A percentile compares a stretch with the other conserved stretches of the same genome.
Evolutionary conservation across 768 basidiomycete species (phyloP).

Genomic region (Amanita thiersii): DNA sequence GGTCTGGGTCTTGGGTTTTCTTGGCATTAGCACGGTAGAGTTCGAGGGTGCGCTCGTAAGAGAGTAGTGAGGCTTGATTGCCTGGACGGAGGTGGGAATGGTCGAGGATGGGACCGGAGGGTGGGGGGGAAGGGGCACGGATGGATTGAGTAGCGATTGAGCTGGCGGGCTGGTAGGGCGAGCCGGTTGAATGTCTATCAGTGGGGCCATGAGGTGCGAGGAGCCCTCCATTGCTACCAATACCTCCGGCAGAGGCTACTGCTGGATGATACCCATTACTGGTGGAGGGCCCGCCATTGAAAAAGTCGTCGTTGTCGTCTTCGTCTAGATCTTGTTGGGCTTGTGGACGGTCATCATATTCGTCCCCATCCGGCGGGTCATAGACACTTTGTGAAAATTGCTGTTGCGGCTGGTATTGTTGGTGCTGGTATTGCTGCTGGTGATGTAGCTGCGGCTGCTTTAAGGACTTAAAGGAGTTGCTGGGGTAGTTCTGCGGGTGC

Average conservation of each 20-base stretch:
- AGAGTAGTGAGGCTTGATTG: constrained; percentile 85
- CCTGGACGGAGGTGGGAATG: constrained; percentile 92
- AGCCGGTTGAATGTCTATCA: constrained; percentile 16
- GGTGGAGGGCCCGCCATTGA: constrained; percentile 24
- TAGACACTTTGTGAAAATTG: constrained; percentile 21
- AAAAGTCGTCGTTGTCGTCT: constrained; percentile 42
- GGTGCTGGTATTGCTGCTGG: constrained; percentile 9
- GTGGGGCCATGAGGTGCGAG: constrained; percentile 17
- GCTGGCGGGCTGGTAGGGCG: constrained; percentile 23
- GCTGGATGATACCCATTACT: constrained; percentile 20
- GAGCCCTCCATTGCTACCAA: background rate
- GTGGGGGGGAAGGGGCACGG: constrained; percentile 60
- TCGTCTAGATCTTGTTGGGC: constrained; percentile 23
- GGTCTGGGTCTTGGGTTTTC: constrained; percentile 95
- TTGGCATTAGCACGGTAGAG: constrained; percentile 97
- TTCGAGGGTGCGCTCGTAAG: constrained; percentile 93
- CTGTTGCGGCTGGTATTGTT: constrained; percentile 16
- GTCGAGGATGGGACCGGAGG: constrained; percentile 68
- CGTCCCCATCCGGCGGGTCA: constrained; percentile 31
- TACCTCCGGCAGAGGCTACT: constrained; percentile 18
- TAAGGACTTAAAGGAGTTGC: background rate
- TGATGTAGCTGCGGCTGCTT: constrained; percentile 9
- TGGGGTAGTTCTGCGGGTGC: background rate
- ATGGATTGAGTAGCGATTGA: constrained; percentile 47
- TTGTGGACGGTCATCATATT: constrained; percentile 29